Conservation (phyloP, 1,139 yeast genomes). For the Hemisphaericaspora xylofermentans region DNA sequence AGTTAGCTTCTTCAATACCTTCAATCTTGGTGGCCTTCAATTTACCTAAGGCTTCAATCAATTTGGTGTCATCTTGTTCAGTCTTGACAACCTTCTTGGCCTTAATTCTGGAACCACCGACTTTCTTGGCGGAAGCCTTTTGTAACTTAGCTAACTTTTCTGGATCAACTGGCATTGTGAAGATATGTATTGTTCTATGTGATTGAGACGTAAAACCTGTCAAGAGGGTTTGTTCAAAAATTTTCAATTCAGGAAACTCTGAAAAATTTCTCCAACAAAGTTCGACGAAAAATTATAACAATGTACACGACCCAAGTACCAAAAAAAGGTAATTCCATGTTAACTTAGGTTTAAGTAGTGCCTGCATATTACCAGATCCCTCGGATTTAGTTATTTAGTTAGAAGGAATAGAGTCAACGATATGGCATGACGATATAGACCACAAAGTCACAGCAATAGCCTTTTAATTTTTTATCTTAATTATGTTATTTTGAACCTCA, state of each 20-base stretch:
- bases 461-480: too few species aligned
- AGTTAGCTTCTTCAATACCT: constrained; percentile 94
- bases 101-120: constrained; percentile 89
- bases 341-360: too few species aligned
- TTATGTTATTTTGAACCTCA: too few species aligned
- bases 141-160: constrained; percentile 85
- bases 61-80: constrained; percentile 85
- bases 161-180: constrained; percentile 76
- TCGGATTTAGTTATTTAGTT: too few species aligned
- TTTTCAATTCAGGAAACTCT: constrained; percentile 1
- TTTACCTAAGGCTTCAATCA: constrained; percentile 87
- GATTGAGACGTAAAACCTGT: background rate
- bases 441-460: too few species aligned
- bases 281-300: constrained; percentile 18
- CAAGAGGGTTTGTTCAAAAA: constrained; percentile 1
- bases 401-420: too few species aligned
- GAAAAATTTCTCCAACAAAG: constrained; percentile 12
- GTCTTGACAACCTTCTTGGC: constrained; percentile 63
- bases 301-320: background rate
- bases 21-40: constrained; percentile 86
- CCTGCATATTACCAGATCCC: background rate
- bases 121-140: constrained; percentile 69
- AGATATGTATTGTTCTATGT: background rate
- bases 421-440: too few species aligned
- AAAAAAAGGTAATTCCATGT: too few species aligned